Conservation (phyloP, 2,329 filamentous ascomycete species). For the Mycosphaerella arachidis region DNA sequence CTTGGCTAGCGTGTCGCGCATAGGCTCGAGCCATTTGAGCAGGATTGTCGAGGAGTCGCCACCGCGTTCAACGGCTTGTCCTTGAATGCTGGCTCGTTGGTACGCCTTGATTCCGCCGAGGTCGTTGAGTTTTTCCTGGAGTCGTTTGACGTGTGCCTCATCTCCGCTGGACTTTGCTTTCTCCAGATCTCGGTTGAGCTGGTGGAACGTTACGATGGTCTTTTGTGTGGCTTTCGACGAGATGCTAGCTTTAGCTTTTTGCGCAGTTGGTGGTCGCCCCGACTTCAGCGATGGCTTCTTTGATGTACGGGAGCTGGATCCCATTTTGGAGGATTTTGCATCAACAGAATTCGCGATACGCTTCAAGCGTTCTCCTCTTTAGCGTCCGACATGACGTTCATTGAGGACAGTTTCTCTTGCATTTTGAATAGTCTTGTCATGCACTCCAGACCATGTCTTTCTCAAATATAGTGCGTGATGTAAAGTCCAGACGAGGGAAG, state of each 20-base stretch:
- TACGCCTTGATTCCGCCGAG: constrained; percentile 58
- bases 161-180: constrained; percentile 47
- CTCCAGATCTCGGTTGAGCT: constrained; percentile 53
- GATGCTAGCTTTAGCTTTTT: constrained; percentile 37
- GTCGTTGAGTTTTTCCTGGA: constrained; percentile 50
- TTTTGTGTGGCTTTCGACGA: constrained; percentile 56
- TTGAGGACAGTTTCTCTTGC: neutral
- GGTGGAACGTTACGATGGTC: constrained; percentile 57
- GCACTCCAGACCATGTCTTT: neutral
- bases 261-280: constrained; percentile 43
- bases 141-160: constrained; percentile 34
- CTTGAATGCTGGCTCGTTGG: constrained; percentile 59
- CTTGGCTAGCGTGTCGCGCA: neutral
- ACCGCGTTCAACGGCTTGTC: constrained; percentile 56
- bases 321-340: neutral
- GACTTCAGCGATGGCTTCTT: constrained; percentile 18
- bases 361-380: neutral
- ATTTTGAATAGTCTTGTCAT: neutral
- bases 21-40: constrained; percentile 52
- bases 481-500: neutral
- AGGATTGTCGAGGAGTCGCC: constrained; percentile 60
- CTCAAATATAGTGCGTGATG: neutral
- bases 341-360: neutral
- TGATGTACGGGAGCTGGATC: neutral
- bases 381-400: neutral